phyloP scores from a whole-genome alignment of 352 stramenopile species.

The Saprolegnia diclina region DNA sequence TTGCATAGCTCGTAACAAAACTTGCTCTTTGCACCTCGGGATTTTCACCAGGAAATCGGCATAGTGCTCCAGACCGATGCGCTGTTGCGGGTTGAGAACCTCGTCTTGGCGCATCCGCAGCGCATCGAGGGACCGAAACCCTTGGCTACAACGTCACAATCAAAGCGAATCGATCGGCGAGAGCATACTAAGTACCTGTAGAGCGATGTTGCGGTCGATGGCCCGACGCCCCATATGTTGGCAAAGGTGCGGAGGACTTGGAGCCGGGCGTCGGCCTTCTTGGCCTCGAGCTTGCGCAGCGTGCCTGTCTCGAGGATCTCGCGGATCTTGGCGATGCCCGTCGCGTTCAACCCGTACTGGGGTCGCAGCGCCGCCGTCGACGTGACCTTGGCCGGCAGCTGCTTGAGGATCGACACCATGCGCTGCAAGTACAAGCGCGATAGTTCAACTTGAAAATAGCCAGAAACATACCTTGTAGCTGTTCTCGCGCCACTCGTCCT shows the following conservation, averaged over 20 bases:
- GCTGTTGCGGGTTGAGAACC: slow-evolving; percentile 53
- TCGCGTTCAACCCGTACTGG: slow-evolving; percentile 23
- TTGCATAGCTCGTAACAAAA: no score
- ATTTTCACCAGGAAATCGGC: slow-evolving; percentile 75
- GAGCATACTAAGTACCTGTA: slow-evolving; percentile 63
- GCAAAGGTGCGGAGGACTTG: slow-evolving; percentile 54
- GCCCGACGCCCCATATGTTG: slow-evolving; percentile 74
- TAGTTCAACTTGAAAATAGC: not conserved
- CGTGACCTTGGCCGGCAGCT: slow-evolving; percentile 48
- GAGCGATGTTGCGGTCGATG: slow-evolving; percentile 61
- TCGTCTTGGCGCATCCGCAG: slow-evolving; percentile 36
- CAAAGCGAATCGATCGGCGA: not conserved
- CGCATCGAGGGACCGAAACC: slow-evolving; percentile 58
- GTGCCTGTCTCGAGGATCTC: slow-evolving; percentile 71
- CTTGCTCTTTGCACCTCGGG: no score
- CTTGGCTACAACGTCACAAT: slow-evolving; percentile 32
- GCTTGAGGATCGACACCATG: slow-evolving; percentile 66
- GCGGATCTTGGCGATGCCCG: slow-evolving; percentile 49
- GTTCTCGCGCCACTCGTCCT: slow-evolving; percentile 70
- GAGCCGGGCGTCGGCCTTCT: slow-evolving; percentile 56
- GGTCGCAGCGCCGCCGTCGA: slow-evolving; percentile 53
- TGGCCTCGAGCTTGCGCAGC: slow-evolving; percentile 74
- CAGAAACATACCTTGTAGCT: slow-evolving; percentile 62
- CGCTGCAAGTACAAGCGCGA: slow-evolving; percentile 35
- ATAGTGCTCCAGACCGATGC: slow-evolving; percentile 77